These are phyloP conservation scores for Fusarium phyllophilum DNA, from an alignment of 2,329 filamentous ascomycete genomes.

Conservation along the genomic window DNA sequence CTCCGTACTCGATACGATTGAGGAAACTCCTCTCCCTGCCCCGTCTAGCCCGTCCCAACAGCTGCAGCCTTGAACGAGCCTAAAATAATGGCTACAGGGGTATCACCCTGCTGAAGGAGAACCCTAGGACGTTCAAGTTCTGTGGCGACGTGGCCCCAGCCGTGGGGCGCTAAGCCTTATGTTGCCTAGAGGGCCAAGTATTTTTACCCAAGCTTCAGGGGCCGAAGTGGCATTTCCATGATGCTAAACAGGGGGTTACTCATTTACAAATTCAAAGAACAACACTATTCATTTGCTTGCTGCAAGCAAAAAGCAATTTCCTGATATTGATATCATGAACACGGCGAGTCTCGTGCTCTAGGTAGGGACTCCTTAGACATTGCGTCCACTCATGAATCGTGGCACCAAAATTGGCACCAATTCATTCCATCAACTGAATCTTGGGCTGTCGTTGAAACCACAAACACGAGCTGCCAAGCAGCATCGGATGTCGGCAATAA, in stretches of 20 bases:
- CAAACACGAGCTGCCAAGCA: slow-evolving; percentile 19
- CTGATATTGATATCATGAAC: slow-evolving; percentile 1
- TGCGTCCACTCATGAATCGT: background rate
- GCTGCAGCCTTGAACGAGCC: slow-evolving; percentile 6
- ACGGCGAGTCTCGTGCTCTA: background rate
- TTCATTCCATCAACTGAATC: slow-evolving; percentile 12
- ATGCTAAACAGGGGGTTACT: slow-evolving; percentile 19
- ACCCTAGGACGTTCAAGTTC: background rate
- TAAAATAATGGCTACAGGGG: slow-evolving; percentile 25
- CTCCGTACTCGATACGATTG: slow-evolving; percentile 9
- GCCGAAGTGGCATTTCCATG: slow-evolving; percentile 11
- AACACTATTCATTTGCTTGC: background rate
- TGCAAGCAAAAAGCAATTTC: slow-evolving; percentile 9
- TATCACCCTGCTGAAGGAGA: slow-evolving; percentile 5
- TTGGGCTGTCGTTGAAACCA: slow-evolving; percentile 12
- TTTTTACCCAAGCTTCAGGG: slow-evolving; percentile 30
- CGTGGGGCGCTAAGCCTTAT: slow-evolving; percentile 18
- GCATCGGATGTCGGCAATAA: slow-evolving; percentile 29
- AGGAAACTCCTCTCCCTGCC: slow-evolving; percentile 10
- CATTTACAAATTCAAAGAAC: background rate
- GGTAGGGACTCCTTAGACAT: background rate
- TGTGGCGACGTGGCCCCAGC: slow-evolving; percentile 39
- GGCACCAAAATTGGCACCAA: background rate
- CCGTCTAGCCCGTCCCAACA: slow-evolving; percentile 8
- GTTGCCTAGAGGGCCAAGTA: slow-evolving; percentile 10